Conservation (phyloP, 352 stramenopile genomes). For the Phytopythium cucurbitacearum region DNA sequence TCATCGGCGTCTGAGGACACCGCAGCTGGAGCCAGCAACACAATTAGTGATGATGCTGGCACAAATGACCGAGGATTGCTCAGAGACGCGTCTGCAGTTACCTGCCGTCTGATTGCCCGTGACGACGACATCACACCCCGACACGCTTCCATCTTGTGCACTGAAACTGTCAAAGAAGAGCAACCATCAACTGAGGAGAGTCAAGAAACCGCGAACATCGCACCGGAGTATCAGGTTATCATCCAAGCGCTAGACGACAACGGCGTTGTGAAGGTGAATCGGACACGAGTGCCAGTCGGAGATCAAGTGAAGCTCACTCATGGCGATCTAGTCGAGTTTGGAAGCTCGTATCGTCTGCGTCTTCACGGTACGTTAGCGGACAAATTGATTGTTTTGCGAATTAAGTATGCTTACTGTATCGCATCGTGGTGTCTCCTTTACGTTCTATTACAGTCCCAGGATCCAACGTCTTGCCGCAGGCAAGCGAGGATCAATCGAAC, state of each 20-base stretch:
- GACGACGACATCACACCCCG: no score
- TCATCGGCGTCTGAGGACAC: no score
- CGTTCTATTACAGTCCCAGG: constrained; percentile 13
- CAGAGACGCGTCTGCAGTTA: no score
- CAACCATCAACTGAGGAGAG: background rate
- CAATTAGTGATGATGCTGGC: no score
- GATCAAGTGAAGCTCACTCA: constrained; percentile 26
- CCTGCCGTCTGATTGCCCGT: no score
- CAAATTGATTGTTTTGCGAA: background rate
- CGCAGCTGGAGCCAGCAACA: no score
- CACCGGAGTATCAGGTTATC: constrained; percentile 9
- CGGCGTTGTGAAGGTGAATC: constrained; percentile 39
- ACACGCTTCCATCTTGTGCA: no score
- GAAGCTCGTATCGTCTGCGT: constrained; percentile 32
- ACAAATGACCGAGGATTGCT: no score
- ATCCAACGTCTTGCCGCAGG: constrained; percentile 6
- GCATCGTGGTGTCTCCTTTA: background rate
- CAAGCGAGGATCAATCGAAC: constrained; percentile 7
- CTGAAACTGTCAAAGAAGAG: background rate
- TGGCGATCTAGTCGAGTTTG: constrained; percentile 43
- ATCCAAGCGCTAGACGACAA: constrained; percentile 28
- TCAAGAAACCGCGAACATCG: background rate
- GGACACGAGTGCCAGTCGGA: constrained; percentile 12
- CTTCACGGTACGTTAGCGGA: constrained; percentile 33
- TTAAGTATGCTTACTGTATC: background rate